These are phyloP conservation scores for Penicillium sclerotigenum DNA, from an alignment of 2,329 filamentous ascomycete genomes.

Conservation along the genomic window DNA sequence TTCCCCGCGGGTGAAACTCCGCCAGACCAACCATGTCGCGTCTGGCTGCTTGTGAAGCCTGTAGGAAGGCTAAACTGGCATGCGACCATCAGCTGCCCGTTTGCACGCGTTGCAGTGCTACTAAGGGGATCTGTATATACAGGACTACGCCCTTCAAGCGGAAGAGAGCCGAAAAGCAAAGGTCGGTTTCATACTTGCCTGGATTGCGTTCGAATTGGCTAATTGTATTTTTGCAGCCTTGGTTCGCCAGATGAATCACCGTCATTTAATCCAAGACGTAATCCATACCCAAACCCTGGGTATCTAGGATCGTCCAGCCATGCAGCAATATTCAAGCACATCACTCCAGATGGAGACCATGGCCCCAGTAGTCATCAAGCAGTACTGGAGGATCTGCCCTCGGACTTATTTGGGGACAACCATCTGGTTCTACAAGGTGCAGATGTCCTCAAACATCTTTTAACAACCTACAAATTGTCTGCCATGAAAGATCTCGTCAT, in stretches of 20 bases:
- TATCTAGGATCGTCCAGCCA: slow-evolving; percentile 30
- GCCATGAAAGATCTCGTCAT: slow-evolving; percentile 26
- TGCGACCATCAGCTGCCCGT: slow-evolving; percentile 25
- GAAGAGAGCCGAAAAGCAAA: slow-evolving; percentile 20
- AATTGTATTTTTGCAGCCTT: slow-evolving; percentile 9
- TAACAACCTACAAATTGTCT: slow-evolving; percentile 19
- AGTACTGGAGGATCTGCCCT: slow-evolving; percentile 7
- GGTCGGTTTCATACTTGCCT: slow-evolving; percentile 10
- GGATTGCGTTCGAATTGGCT: neutral
- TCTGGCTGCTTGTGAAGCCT: slow-evolving; percentile 25
- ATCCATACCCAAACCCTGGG: slow-evolving; percentile 30
- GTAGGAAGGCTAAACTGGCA: slow-evolving; percentile 25
- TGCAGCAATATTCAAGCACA: slow-evolving; percentile 30
- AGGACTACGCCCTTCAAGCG: slow-evolving; percentile 28
- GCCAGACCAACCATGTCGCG: slow-evolving; percentile 17
- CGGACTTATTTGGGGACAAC: slow-evolving; percentile 22
- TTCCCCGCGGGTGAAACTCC: slow-evolving; percentile 9
- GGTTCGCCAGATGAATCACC: slow-evolving; percentile 19
- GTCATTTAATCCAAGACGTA: slow-evolving; percentile 21
- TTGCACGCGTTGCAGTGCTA: slow-evolving; percentile 20
- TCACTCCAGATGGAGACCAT: slow-evolving; percentile 21
- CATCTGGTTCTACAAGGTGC: slow-evolving; percentile 24
- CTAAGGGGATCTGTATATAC: slow-evolving; percentile 26
- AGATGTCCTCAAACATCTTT: slow-evolving; percentile 24
- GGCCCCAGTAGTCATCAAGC: neutral